Evolutionary conservation across 1,284 basidiomycete species (phyloP).

Genomic region (Microbotryum violaceum): DNA sequence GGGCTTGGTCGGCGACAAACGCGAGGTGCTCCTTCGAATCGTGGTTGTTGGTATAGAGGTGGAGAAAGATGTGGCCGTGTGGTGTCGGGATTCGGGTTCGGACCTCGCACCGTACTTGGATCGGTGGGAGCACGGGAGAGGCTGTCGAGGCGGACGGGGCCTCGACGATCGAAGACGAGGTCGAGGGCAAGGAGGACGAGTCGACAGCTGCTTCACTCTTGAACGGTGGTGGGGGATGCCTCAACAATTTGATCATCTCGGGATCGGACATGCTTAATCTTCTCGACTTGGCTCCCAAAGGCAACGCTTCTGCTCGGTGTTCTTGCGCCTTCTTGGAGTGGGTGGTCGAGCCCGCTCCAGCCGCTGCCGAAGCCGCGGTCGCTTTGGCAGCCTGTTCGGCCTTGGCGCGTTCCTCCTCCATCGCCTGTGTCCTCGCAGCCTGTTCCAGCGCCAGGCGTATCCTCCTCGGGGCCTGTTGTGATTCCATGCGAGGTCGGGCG

Average conservation of each 20-base stretch:
- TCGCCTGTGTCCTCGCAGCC: neutral
- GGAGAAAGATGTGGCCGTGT: slow-evolving; percentile 86
- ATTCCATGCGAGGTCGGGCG: slow-evolving; percentile 20
- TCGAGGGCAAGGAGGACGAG: neutral
- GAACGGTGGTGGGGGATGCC: slow-evolving; percentile 18
- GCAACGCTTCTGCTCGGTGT: too few species aligned
- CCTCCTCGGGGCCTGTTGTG: slow-evolving; percentile 21
- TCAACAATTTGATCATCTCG: slow-evolving; percentile 17
- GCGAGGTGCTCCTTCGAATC: slow-evolving; percentile 95
- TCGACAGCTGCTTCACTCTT: slow-evolving; percentile 7
- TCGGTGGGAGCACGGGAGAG: slow-evolving; percentile 10
- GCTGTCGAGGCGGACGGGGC: neutral
- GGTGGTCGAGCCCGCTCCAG: too few species aligned
- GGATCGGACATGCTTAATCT: neutral
- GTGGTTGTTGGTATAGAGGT: slow-evolving; percentile 84
- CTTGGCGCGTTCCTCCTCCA: neutral
- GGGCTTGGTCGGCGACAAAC: slow-evolving; percentile 84
- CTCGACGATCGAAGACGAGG: neutral
- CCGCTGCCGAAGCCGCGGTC: too few species aligned
- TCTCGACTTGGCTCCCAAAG: neutral
- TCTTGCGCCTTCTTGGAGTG: too few species aligned
- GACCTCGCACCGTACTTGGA: slow-evolving; percentile 78
- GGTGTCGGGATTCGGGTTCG: slow-evolving; percentile 95
- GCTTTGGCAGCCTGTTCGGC: too few species aligned
- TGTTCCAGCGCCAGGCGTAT: neutral